A percentile compares a stretch with the other conserved stretches of the same genome.
phyloP scores from a whole-genome alignment of 352 stramenopile genomes.

The Phytophthora podocarpi region DNA sequence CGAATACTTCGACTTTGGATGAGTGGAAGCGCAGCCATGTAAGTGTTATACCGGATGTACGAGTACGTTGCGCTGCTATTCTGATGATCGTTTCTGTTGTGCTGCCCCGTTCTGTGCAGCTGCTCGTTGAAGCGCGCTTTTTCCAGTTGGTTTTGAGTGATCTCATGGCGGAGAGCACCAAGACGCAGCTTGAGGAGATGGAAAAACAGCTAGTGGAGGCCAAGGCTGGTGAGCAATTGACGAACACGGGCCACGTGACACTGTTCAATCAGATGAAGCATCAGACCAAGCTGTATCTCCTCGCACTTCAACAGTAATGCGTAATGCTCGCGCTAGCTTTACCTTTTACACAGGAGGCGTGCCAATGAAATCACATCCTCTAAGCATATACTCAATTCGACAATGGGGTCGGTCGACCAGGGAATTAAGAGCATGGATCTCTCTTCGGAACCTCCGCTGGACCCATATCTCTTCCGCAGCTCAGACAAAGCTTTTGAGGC shows the following conservation, averaged over 20 bases:
- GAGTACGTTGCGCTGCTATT: neutral
- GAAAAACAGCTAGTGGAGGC: constrained; percentile 53
- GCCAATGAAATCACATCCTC: too few relatives aligned
- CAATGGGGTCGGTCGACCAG: too few relatives aligned
- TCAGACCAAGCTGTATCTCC: constrained; percentile 80
- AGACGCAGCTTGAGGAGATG: constrained; percentile 50
- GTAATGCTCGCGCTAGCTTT: neutral
- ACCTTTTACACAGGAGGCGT: too few relatives aligned
- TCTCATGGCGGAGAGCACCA: constrained; percentile 57
- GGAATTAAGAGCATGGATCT: too few relatives aligned
- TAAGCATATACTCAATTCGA: too few relatives aligned
- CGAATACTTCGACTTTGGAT: constrained; percentile 12
- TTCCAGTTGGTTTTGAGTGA: constrained; percentile 64
- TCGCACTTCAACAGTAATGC: constrained; percentile 51
- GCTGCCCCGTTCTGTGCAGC: constrained; percentile 23
- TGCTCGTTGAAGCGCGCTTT: constrained; percentile 79
- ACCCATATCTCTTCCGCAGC: too few relatives aligned
- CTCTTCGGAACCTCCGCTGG: too few relatives aligned
- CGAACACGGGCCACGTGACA: constrained; percentile 39
- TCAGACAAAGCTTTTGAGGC: too few relatives aligned
- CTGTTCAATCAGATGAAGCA: constrained; percentile 81
- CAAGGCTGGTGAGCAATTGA: constrained; percentile 44
- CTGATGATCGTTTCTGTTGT: constrained; percentile 7
- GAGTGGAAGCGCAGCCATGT: constrained; percentile 76
- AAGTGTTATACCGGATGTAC: constrained; percentile 20